Conservation (phyloP, 139 green algal genomes). For the Tetratostichococcus sp. region DNA sequence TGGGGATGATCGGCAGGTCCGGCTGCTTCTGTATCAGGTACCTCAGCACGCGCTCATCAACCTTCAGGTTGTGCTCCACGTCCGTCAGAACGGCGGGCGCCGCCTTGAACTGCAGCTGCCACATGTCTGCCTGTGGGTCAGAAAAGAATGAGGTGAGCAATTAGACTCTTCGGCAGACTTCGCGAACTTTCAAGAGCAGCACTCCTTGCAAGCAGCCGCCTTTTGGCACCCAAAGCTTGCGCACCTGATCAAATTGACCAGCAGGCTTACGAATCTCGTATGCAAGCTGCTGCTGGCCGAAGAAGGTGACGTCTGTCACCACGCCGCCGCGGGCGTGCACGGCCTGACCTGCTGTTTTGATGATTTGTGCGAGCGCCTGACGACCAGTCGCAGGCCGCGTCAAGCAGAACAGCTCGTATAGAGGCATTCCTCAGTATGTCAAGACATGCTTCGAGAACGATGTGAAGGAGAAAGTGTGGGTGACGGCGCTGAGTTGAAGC, state of each 20-base stretch:
- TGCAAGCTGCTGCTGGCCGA: slow-evolving; percentile 62
- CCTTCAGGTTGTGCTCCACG: slow-evolving; percentile 55
- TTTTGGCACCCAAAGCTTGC: neutral
- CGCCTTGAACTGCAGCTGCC: slow-evolving; percentile 73
- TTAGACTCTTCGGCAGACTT: too few relatives aligned
- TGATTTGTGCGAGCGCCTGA: slow-evolving; percentile 33
- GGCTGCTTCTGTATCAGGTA: slow-evolving; percentile 61
- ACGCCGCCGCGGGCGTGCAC: slow-evolving; percentile 64
- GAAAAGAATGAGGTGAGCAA: neutral
- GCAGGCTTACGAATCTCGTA: slow-evolving; percentile 64
- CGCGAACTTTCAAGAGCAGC: neutral
- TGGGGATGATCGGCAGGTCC: slow-evolving; percentile 21
- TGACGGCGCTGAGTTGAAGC: too few relatives aligned
- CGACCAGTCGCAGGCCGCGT: slow-evolving; percentile 41
- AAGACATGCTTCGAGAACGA: too few relatives aligned
- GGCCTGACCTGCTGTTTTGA: slow-evolving; percentile 38
- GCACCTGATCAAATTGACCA: slow-evolving; percentile 50
- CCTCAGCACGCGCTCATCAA: slow-evolving; percentile 65
- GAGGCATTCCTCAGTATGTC: slow-evolving; percentile 55
- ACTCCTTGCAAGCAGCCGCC: neutral
- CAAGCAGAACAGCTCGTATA: slow-evolving; percentile 82
- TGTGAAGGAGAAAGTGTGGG: too few relatives aligned
- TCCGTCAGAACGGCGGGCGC: slow-evolving; percentile 32
- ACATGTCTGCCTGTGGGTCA: slow-evolving; percentile 58
- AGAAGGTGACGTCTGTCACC: slow-evolving; percentile 62